These are phyloP conservation scores for Floccularia luteovirens DNA, from an alignment of 768 basidiomycete species.

Conservation along the genomic window DNA sequence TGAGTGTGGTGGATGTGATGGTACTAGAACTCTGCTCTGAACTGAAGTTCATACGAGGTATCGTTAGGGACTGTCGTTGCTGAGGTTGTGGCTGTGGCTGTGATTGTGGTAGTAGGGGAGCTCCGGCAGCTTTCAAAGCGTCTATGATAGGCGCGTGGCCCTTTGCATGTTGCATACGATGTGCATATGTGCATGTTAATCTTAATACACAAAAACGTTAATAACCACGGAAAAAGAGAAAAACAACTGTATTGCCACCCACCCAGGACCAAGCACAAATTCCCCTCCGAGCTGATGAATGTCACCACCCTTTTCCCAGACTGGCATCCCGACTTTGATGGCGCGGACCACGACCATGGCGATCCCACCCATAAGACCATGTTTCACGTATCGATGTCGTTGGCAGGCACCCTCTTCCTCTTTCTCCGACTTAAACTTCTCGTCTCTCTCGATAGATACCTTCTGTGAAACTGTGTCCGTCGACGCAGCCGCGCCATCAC, in stretches of 20 bases:
- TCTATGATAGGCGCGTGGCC: conserved; percentile 68
- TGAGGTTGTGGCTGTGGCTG: too few species aligned
- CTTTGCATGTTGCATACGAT: conserved; percentile 76
- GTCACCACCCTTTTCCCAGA: conserved; percentile 78
- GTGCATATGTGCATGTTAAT: conserved; percentile 63
- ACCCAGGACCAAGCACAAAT: conserved; percentile 53
- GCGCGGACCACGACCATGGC: conserved; percentile 70
- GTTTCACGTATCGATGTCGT: conserved; percentile 50
- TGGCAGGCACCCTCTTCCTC: conserved; percentile 4
- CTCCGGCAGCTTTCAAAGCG: conserved; percentile 58
- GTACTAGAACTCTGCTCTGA: too few species aligned
- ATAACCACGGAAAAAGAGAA: not conserved
- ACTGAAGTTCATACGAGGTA: too few species aligned
- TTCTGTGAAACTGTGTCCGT: too few species aligned
- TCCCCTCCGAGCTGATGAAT: conserved; percentile 82
- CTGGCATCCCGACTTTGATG: conserved; percentile 68
- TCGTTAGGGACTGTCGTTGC: too few species aligned
- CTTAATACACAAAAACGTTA: too few species aligned
- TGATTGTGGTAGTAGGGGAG: too few species aligned
- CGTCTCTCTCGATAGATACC: not conserved
- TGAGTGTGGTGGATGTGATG: too few species aligned
- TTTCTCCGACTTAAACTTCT: not conserved
- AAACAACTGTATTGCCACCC: conserved; percentile 8
- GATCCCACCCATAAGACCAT: conserved; percentile 57
- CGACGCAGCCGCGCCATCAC: conserved; percentile 13